Evolutionary conservation across 2,329 filamentous ascomycete genomes (phyloP), one percentile per base, ranked within the genome.

Genomic region (Colletotrichum australisinense): DNA sequence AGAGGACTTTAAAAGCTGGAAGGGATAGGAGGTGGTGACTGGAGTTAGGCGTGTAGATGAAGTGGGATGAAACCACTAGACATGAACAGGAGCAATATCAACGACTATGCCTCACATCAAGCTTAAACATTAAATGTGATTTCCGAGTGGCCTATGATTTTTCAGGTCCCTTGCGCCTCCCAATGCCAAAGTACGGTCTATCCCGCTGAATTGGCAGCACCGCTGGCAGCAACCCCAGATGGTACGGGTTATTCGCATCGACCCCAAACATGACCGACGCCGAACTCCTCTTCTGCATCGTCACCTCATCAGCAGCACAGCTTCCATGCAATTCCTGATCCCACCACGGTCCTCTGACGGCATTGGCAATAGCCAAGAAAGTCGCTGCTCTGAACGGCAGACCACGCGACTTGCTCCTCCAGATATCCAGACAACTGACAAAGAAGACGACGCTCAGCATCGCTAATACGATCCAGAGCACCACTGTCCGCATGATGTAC

Each of bases 281-380:
- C 30, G 49, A 62, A 7, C 69, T 72, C 8, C 38, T 52, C 58
- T 69, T 63, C 28, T 53, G 52, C 65, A 69, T 58, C 3, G 26
- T 16, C 26, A 68, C 4, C 22, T 68, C 69, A 3, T 66, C n/a
- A 5, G 69, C 57, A 14, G 49, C 64, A 19, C 69, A 72, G 38
- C 64, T 72, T 19, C 69, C 69, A 8, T 63, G 56, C 4, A 72
- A 19, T n/a, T 56, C 57, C 2, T 26, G 69, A 14, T 67, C 69
- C 69, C 63, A 72, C 63, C 69, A 68, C 1, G 57, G 63, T 2
- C 69, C 69, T n/a, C 69, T n/a, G 0, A 67, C 69, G 1, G 63
- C 63, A 19, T 72, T 72, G 6, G 69, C 63, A 4, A 72, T 57
- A 9, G 63, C 69, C 63, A 67, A 14, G 26, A 72, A 72, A 7